phyloP scores from a whole-genome alignment of 1,139 yeast species.

The Arxiozyma slooffiae region DNA sequence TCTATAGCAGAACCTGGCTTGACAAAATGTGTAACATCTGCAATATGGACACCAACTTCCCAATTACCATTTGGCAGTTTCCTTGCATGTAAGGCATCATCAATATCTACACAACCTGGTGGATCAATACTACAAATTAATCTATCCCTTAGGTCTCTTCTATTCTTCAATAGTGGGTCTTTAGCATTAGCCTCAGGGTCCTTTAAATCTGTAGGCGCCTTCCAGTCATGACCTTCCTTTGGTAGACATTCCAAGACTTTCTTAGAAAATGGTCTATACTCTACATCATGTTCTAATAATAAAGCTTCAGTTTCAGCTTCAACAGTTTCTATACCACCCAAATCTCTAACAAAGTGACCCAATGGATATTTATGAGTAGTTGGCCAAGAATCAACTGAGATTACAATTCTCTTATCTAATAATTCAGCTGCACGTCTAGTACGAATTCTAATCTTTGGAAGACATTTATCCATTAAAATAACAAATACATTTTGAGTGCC shows the following conservation, averaged over 20 bases:
- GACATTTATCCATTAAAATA: constrained; percentile 74
- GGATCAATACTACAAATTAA: constrained; percentile 95
- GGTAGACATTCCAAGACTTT: constrained; percentile 90
- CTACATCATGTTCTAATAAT: constrained; percentile 88
- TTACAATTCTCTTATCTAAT: constrained; percentile 78
- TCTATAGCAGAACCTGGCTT: constrained; percentile 88
- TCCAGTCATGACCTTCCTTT: constrained; percentile 86
- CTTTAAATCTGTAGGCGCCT: constrained; percentile 57
- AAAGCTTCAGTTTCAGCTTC: constrained; percentile 96
- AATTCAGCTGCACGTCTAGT: constrained; percentile 80
- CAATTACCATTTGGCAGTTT: constrained; percentile 81
- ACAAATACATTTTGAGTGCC: constrained; percentile 77
- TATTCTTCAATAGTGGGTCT: constrained; percentile 52
- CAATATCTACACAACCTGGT: constrained; percentile 96
- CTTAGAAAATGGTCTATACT: constrained; percentile 89
- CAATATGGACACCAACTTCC: constrained; percentile 98
- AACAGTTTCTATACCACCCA: constrained; percentile 85
- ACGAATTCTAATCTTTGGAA: constrained; percentile 78
- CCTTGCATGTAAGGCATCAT: constrained; percentile 91
- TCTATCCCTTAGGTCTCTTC: constrained; percentile 80
- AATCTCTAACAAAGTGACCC: constrained; percentile 85
- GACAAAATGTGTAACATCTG: constrained; percentile 96
- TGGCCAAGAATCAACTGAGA: constrained; percentile 91
- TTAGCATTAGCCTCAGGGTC: constrained; percentile 38
- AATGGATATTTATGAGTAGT: constrained; percentile 74